These are phyloP conservation scores for Xylaria venustula DNA, from an alignment of 495 filamentous ascomycete genomes.

Conservation along the genomic window DNA sequence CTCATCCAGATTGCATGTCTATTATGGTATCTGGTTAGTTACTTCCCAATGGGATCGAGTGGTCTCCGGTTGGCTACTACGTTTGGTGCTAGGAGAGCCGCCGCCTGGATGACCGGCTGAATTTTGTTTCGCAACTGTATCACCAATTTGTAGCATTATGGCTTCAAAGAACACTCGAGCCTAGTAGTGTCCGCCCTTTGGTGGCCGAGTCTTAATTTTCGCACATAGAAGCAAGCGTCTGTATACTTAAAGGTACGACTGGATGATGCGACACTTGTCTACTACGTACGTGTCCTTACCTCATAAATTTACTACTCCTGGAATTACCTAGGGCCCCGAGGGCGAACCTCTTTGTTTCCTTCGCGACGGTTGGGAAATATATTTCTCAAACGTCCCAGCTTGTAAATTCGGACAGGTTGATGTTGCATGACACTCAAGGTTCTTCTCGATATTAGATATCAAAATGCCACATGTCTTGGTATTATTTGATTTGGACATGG, in stretches of 20 bases:
- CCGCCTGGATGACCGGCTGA: slow-evolving; percentile 84
- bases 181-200: not conserved
- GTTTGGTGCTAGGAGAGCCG: slow-evolving; percentile 79
- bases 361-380: no score
- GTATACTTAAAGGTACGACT: not conserved
- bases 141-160: not conserved
- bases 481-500: no score
- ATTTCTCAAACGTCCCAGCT: no score
- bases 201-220: not conserved
- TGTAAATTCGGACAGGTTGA: no score
- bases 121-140: not conserved
- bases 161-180: slow-evolving; percentile 7
- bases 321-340: no score
- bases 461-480: no score
- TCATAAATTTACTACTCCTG: not conserved
- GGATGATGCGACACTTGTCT: not conserved
- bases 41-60: slow-evolving; percentile 95
- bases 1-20: slow-evolving; percentile 80
- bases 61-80: slow-evolving; percentile 82
- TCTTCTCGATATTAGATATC: no score
- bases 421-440: no score
- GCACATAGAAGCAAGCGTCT: not conserved
- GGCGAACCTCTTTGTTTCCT: no score
- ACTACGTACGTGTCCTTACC: not conserved
- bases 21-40: slow-evolving; percentile 93